Conservation (phyloP, 2,329 filamentous ascomycete genomes). For the Aspergillus sp. region DNA sequence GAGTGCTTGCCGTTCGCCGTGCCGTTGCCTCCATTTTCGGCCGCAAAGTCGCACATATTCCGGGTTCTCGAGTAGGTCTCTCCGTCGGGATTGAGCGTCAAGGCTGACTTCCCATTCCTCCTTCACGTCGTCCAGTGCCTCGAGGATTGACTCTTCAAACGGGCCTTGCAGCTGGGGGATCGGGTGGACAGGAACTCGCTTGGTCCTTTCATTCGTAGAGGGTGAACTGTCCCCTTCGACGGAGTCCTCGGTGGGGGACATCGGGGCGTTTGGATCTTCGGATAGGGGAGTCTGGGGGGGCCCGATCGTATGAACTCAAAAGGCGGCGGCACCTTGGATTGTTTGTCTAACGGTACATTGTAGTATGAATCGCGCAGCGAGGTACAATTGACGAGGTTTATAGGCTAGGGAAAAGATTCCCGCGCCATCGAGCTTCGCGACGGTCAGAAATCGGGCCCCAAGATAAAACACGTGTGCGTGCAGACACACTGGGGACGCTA, state of each 20-base stretch:
- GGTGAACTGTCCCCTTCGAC: conserved; percentile 1
- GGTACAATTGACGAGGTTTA: neutral
- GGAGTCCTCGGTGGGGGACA: conserved; percentile 5
- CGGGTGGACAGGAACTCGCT: conserved; percentile 36
- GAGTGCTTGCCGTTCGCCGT: conserved; percentile 54
- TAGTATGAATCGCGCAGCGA: neutral
- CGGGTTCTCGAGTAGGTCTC: conserved; percentile 65
- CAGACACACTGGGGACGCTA: too few relatives aligned
- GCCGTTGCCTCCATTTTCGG: conserved; percentile 72
- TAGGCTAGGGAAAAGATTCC: neutral
- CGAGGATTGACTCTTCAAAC: conserved; percentile 47
- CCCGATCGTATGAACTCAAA: too few relatives aligned
- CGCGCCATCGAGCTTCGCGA: neutral
- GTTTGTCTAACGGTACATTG: neutral
- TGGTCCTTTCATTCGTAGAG: conserved; percentile 5
- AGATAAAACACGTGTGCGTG: neutral
- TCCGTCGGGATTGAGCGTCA: conserved; percentile 54
- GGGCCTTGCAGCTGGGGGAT: conserved; percentile 44
- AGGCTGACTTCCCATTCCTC: conserved; percentile 32
- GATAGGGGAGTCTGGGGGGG: conserved; percentile 11
- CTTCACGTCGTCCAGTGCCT: conserved; percentile 27
- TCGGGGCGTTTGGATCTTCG: conserved; percentile 1
- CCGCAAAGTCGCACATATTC: conserved; percentile 70
- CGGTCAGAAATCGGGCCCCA: neutral
- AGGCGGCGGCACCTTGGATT: too few relatives aligned